A percentile compares a stretch with the other conserved stretches of the same genome.
These are phyloP conservation scores for Suillus subluteus DNA, from an alignment of 768 basidiomycete species.

Conservation along the genomic window DNA sequence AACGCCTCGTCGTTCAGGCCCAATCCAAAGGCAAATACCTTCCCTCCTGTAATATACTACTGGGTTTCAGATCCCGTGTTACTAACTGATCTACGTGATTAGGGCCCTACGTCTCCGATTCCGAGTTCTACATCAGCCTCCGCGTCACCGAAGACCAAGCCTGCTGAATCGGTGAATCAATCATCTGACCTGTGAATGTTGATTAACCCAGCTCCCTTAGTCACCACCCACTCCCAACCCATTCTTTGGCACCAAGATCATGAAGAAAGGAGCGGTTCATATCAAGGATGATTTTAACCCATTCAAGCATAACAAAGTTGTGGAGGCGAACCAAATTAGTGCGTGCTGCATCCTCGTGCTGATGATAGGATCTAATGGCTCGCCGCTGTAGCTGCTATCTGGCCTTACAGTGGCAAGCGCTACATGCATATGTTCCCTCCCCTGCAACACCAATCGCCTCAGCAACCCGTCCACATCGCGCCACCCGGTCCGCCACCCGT, in stretches of 20 bases:
- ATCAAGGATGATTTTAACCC: conserved; percentile 98
- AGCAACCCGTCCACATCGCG: conserved; percentile 66
- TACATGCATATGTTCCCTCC: conserved; percentile 79
- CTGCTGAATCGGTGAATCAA: conserved; percentile 52
- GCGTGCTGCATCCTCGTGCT: conserved; percentile 35
- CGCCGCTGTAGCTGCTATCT: conserved; percentile 58
- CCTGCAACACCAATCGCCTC: conserved; percentile 58
- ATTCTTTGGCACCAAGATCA: conserved; percentile 83
- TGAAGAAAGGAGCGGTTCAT: conserved; percentile 80
- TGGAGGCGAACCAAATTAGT: conserved; percentile 76
- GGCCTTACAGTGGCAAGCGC: conserved; percentile 92
- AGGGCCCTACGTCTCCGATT: conserved; percentile 54
- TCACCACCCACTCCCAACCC: conserved; percentile 68
- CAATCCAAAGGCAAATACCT: conserved; percentile 77
- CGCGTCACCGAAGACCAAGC: conserved; percentile 64
- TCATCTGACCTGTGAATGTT: conserved; percentile 6
- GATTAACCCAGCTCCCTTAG: conserved; percentile 28
- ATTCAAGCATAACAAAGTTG: conserved; percentile 86
- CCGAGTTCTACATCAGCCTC: conserved; percentile 45
- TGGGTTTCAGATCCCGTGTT: conserved; percentile 13
- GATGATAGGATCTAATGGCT: conserved; percentile 7
- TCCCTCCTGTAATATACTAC: conserved; percentile 60
- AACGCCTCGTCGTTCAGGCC: conserved; percentile 93
- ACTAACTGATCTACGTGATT: conserved; percentile 27
- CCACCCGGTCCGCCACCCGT: conserved; percentile 71